phyloP scores from a whole-genome alignment of 2,329 filamentous ascomycete species.

The Diaporthe batatas region DNA sequence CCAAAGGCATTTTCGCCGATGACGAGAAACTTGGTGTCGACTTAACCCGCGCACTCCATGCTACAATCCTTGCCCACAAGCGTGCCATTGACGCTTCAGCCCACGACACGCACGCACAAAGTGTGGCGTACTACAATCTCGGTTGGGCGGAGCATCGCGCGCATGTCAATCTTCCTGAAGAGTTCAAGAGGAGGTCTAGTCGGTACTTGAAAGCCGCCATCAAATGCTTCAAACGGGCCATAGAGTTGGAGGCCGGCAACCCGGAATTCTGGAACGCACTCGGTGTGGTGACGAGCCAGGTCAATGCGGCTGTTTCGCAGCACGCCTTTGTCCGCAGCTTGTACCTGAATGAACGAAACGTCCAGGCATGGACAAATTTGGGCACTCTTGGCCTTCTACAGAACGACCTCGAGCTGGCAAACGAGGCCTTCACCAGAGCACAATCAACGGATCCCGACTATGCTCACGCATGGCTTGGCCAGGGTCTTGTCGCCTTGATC shows the following conservation, averaged over 20 bases:
- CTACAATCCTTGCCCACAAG: conserved; percentile 88
- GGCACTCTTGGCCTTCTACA: conserved; percentile 88
- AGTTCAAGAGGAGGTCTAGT: conserved; percentile 69
- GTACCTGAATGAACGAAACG: conserved; percentile 90
- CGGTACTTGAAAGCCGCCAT: conserved; percentile 85
- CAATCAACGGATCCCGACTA: conserved; percentile 97
- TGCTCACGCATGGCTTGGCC: conserved; percentile 92
- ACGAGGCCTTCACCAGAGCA: conserved; percentile 88
- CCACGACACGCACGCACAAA: conserved; percentile 86
- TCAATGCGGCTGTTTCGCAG: conserved; percentile 90
- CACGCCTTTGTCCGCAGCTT: conserved; percentile 93
- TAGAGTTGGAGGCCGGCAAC: conserved; percentile 94
- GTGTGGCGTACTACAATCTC: conserved; percentile 97
- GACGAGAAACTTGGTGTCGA: conserved; percentile 63
- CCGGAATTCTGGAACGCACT: conserved; percentile 97
- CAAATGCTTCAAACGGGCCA: conserved; percentile 92
- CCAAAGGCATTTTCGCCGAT: conserved; percentile 59
- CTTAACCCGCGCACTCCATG: conserved; percentile 73
- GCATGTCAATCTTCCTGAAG: conserved; percentile 73
- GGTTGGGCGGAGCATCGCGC: conserved; percentile 93
- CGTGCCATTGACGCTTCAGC: conserved; percentile 81
- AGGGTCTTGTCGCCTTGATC: conserved; percentile 85
- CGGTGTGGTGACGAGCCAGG: conserved; percentile 87
- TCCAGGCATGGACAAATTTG: conserved; percentile 90
- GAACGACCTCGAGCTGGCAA: conserved; percentile 86